Conservation (phyloP, 768 basidiomycete genomes). For the Leccinum olivaceopallidum region DNA sequence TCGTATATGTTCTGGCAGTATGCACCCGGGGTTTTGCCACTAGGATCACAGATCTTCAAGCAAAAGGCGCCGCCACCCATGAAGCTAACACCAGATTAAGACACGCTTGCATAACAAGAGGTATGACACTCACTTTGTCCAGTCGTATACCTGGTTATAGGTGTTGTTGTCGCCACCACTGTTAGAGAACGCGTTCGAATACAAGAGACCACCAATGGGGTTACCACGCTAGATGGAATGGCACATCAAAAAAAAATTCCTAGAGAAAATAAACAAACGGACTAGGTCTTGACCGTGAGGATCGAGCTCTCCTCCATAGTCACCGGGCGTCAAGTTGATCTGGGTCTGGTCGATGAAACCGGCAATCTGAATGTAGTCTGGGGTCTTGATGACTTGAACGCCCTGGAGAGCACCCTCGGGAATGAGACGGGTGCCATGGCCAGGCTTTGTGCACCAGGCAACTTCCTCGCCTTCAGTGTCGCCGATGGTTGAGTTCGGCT, state of each 20-base stretch:
- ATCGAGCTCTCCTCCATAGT: conserved; percentile 79
- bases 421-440: conserved; percentile 72
- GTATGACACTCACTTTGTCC: conserved; percentile 58
- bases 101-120: background rate
- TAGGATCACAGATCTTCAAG: conserved; percentile 70
- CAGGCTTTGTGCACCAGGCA: conserved; percentile 74
- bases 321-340: conserved; percentile 52
- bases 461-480: conserved; percentile 71
- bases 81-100: conserved; percentile 47
- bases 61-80: conserved; percentile 68
- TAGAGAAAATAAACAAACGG: conserved; percentile 16
- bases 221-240: conserved; percentile 61
- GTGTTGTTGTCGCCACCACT: conserved; percentile 40
- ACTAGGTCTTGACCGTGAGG: conserved; percentile 70
- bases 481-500: conserved; percentile 54
- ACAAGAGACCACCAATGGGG: conserved; percentile 71
- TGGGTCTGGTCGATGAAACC: conserved; percentile 68
- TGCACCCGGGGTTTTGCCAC: conserved; percentile 45
- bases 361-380: conserved; percentile 58
- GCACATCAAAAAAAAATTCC: conserved; percentile 8
- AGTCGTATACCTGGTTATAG: conserved; percentile 60
- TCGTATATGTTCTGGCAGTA: conserved; percentile 75
- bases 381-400: conserved; percentile 61
- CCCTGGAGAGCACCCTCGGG: conserved; percentile 64
- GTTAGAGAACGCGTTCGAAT: conserved; percentile 59